Base-by-base conservation (phyloP, 2,329 filamentous ascomycete species). In the Paraconiothyrium brasiliense region DNA sequence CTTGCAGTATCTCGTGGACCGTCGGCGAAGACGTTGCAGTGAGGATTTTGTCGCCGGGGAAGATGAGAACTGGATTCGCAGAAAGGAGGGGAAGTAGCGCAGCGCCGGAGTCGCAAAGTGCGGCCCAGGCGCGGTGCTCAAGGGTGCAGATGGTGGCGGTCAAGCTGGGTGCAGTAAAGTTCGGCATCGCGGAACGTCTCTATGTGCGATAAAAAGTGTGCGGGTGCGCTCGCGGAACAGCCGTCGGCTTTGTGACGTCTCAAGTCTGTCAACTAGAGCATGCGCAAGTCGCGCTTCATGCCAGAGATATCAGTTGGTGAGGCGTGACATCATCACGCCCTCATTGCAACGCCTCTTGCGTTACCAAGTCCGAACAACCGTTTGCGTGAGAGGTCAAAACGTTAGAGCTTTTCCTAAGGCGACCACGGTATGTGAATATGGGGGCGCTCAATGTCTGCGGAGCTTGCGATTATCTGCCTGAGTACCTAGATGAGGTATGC, bases 1-100 rank as follows among this genome's bases (percentile, higher is more conserved):
- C 58, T 54, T 68, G 59, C 30, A 74, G 60, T 67, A 70, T 67
- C 9, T 67, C 62, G 39, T 68, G 62, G 11, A 71, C 52, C 9
- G 67, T 63, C 1, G 71, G 71, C 1, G 67, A 77, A 10, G 71
- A 76, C 7, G 75, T 74, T 3, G 76, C 74, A 1, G 71, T 70
- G 34, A 79, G 74, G 3, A 68, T 73, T 37, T 75, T 71, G 41
- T 79, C 74, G 30, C 76, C 73, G 4, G 79, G 78, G 59, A 79
- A 76, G 30, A 80, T 79, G 54, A 80, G 79, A 73, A 81, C 78
- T 61, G 76, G 76, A 37, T 66, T 80, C 43, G 72, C 68, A 13
- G 70, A 69, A 24, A 71, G 67, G 14, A 70, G 76, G 14, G 78
- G 77, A 4, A 71, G 67, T 30, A 78, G 76, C 55, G 67, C 65